A percentile compares a stretch with the other conserved stretches of the same genome.
Conservation (phyloP, 495 filamentous ascomycete species). For the Baudoinia panamericana region DNA sequence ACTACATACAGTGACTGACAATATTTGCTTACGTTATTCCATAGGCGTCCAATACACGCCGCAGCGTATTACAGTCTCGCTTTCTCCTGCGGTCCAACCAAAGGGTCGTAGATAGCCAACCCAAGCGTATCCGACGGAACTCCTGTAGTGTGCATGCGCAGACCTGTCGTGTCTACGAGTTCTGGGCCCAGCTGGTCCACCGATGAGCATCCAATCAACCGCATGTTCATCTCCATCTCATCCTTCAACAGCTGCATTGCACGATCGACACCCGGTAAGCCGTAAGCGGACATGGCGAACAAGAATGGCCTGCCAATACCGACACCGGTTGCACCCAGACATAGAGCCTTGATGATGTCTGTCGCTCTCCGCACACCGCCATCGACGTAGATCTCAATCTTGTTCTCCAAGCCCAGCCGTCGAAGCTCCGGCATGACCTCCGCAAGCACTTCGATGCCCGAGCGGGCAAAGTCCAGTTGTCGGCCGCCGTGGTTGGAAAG, state of each 20-base stretch:
- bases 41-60: no score
- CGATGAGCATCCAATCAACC: slow-evolving; percentile 64
- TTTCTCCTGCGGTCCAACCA: slow-evolving; percentile 37
- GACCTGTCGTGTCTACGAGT: slow-evolving; percentile 61
- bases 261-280: slow-evolving; percentile 69
- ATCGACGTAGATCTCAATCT: slow-evolving; percentile 84
- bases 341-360: slow-evolving; percentile 92
- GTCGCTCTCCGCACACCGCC: slow-evolving; percentile 82
- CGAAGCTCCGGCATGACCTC: slow-evolving; percentile 93
- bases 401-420: slow-evolving; percentile 64
- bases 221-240: slow-evolving; percentile 99
- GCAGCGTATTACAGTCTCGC: slow-evolving; percentile 10
- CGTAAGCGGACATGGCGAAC: slow-evolving; percentile 92
- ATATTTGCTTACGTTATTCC: no score
- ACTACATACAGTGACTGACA: no score
- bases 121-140: slow-evolving; percentile 60
- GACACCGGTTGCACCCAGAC: slow-evolving; percentile 81
- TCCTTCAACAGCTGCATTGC: slow-evolving; percentile 94
- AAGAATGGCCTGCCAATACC: slow-evolving; percentile 92
- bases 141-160: slow-evolving; percentile 53
- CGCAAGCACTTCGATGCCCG: slow-evolving; percentile 83
- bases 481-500: slow-evolving; percentile 94
- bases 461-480: slow-evolving; percentile 88
- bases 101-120: slow-evolving; percentile 49
- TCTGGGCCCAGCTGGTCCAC: slow-evolving; percentile 67